Percentiles rank a stretch among this genome's conserved stretches.
Conservation (phyloP, 768 basidiomycete species). For the Lactarius evosmus region DNA sequence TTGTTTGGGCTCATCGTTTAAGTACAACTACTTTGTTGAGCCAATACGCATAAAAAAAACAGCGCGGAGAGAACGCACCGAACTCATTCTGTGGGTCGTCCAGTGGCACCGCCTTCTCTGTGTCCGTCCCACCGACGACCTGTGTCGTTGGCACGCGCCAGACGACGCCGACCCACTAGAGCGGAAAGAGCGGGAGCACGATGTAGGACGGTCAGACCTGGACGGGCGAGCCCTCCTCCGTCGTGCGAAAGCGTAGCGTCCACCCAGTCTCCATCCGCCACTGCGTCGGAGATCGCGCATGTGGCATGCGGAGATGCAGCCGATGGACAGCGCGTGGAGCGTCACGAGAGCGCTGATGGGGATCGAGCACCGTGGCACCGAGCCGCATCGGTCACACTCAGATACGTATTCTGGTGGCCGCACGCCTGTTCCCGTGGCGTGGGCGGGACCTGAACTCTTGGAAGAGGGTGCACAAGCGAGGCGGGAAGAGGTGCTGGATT, state of each 20-base stretch:
- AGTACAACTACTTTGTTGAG: too few species aligned
- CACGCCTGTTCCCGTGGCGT: slow-evolving; percentile 12
- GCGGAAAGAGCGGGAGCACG: slow-evolving; percentile 58
- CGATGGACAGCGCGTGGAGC: slow-evolving; percentile 72
- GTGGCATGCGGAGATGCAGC: slow-evolving; percentile 54
- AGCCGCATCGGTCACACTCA: slow-evolving; percentile 30
- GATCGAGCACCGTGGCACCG: slow-evolving; percentile 66
- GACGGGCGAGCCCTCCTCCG: slow-evolving; percentile 50
- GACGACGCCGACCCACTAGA: slow-evolving; percentile 63
- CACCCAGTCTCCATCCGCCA: slow-evolving; percentile 59
- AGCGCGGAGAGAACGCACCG: slow-evolving; percentile 44
- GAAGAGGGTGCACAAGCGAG: slow-evolving; percentile 29
- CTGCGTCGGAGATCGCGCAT: slow-evolving; percentile 76
- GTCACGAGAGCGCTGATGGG: slow-evolving; percentile 76
- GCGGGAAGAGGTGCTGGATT: slow-evolving; percentile 36
- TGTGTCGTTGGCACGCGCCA: slow-evolving; percentile 61
- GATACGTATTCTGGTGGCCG: slow-evolving; percentile 7
- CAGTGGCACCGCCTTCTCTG: slow-evolving; percentile 67
- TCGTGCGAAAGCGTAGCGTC: slow-evolving; percentile 55
- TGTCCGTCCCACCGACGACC: slow-evolving; percentile 50
- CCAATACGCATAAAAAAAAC: slow-evolving; percentile 6
- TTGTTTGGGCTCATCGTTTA: too few species aligned
- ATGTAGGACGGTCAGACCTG: slow-evolving; percentile 79
- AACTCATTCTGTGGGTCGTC: slow-evolving; percentile 80
- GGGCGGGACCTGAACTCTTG: slow-evolving; percentile 34